Evolutionary conservation across 768 basidiomycete genomes (phyloP).

Genomic region (Fistulinella prunicolor): DNA sequence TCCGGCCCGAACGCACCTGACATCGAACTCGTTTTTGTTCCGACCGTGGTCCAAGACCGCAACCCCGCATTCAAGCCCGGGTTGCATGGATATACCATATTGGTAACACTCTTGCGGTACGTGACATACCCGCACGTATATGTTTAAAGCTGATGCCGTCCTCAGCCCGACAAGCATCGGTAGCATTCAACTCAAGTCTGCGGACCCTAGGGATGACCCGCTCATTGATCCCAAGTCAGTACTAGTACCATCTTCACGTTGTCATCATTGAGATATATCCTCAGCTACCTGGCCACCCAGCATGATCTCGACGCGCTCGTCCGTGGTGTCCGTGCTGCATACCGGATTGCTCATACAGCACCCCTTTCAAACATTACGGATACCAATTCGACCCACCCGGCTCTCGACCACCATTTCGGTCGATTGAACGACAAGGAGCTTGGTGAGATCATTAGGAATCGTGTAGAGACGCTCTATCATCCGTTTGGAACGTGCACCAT

Average conservation of each 20-base stretch:
- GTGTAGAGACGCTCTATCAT: constrained; percentile 43
- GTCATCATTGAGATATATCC: not conserved
- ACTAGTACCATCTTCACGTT: not conserved
- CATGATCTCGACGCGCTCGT: constrained; percentile 40
- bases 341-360: constrained; percentile 36
- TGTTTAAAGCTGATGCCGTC: not conserved
- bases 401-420: constrained; percentile 39
- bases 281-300: constrained; percentile 41
- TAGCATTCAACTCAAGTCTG: constrained; percentile 38
- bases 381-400: constrained; percentile 23
- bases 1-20: constrained; percentile 31
- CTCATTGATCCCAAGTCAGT: constrained; percentile 44
- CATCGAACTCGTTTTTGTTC: constrained; percentile 24
- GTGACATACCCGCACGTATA: not conserved
- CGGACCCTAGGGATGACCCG: constrained; percentile 40
- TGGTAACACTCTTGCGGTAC: constrained; percentile 24
- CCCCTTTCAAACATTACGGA: constrained; percentile 40
- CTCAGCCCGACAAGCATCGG: constrained; percentile 45
- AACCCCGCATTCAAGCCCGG: not conserved
- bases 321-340: constrained; percentile 39
- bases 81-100: constrained; percentile 19
- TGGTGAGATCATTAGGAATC: constrained; percentile 30
- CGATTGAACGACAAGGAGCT: constrained; percentile 34
- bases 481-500: constrained; percentile 39
- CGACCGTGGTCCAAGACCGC: not conserved